Evolutionary conservation across 768 basidiomycete genomes (phyloP), one percentile per base, ranked within the genome.

Genomic region (Lentinula lateritia): DNA sequence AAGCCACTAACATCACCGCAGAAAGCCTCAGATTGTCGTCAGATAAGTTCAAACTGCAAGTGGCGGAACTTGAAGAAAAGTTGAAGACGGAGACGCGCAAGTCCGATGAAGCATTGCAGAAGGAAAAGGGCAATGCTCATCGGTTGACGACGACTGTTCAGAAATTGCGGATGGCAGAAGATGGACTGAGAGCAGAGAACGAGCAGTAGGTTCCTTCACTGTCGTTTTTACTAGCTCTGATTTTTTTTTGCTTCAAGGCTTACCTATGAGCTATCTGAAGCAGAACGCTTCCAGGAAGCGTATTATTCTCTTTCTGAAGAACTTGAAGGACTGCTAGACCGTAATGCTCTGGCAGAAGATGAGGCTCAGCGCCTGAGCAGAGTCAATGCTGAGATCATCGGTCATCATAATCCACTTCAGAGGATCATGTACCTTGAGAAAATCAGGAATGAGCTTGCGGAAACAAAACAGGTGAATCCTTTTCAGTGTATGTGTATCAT

Each of bases 351-450:
- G 39, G 91, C 92, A 6, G 88, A 94, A 67, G 86, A 86, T 45
- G 95, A 96, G 70, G 85, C 89, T 0, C 78, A 82, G 42, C 76
- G 79, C n/a, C 80, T 96, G 46, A 86, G 89, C 65, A 81, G 79
- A 67, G 89, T 93, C 75, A 95, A 95, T 64, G 90, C 92, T 0
- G 86, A 94, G 70, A 89, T 96, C 61, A 75, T 94, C 16, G 85
- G 92, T 0, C 93, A 95, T 69, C 80, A 82, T 38, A 95, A 95
- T 68, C 90, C 91, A 8, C 85, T 86, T 1, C 94, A 96, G 72
- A 84, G 86, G 62, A 93, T 97, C 67, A 78, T 86, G 71, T 95
- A 96, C 66, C 86, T 97, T 15, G 95, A 95, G 62, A 81, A 86
- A 58, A 85, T 97, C 57, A 81, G 94, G 39, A 76, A 81, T 60